phyloP scores from a whole-genome alignment of 2,329 filamentous ascomycete species.

The Eurotiales sp. region DNA sequence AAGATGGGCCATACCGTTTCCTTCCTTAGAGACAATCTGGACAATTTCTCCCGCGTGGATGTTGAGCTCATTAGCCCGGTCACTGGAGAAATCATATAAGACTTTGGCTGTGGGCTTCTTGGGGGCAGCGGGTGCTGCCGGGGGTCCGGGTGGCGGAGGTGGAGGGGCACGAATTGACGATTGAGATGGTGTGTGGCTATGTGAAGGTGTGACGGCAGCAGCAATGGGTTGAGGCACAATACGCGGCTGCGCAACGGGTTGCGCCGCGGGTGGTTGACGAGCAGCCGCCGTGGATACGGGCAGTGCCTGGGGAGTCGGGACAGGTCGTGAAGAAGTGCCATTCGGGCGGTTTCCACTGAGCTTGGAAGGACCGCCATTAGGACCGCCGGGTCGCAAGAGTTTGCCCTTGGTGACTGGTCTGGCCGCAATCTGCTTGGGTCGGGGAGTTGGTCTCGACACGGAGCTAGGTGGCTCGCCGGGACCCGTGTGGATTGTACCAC shows the following conservation, averaged over 20 bases:
- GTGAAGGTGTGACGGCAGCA: conserved; percentile 41
- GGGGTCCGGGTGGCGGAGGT: conserved; percentile 62
- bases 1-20: conserved; percentile 68
- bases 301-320: conserved; percentile 33
- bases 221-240: conserved; percentile 32
- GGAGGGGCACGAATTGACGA: conserved; percentile 51
- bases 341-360: conserved; percentile 50
- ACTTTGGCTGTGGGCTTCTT: conserved; percentile 81
- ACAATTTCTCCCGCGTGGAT: conserved; percentile 77
- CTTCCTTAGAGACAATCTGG: conserved; percentile 89
- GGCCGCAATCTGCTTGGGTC: conserved; percentile 77
- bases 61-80: conserved; percentile 79
- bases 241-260: conserved; percentile 22
- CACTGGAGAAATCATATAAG: conserved; percentile 84
- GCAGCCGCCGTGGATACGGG: conserved; percentile 10
- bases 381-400: conserved; percentile 86
- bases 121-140: conserved; percentile 53
- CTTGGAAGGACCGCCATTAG: conserved; percentile 74
- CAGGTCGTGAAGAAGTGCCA: conserved; percentile 27
- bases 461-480: conserved; percentile 81
- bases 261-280: conserved; percentile 25
- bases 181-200: conserved; percentile 52
- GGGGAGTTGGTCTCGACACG: conserved; percentile 77
- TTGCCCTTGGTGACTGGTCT: conserved; percentile 92
- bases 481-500: conserved; percentile 80